These are phyloP conservation scores for Calonectria montana DNA, from an alignment of 2,329 filamentous ascomycete species.

Conservation along the genomic window DNA sequence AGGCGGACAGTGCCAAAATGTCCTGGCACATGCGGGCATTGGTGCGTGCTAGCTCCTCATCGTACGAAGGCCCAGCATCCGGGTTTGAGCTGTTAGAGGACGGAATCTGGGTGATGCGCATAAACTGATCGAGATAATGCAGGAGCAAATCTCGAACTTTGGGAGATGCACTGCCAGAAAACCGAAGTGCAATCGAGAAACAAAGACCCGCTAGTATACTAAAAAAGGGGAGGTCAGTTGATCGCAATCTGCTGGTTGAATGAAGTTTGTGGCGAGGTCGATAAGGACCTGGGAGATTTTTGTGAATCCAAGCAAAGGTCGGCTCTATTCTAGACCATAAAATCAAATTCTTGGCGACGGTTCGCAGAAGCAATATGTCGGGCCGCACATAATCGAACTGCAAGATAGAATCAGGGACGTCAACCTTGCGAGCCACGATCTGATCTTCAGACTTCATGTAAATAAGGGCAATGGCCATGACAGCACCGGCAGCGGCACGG, in stretches of 20 bases:
- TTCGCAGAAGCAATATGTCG: slow-evolving; percentile 90
- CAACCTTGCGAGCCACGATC: slow-evolving; percentile 88
- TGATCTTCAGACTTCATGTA: slow-evolving; percentile 97
- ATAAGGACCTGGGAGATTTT: slow-evolving; percentile 79
- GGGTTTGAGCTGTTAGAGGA: slow-evolving; percentile 42
- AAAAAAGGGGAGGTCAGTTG: slow-evolving; percentile 90
- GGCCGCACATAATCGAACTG: slow-evolving; percentile 97
- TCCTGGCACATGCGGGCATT: slow-evolving; percentile 94
- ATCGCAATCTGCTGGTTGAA: slow-evolving; percentile 72
- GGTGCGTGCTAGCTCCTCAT: slow-evolving; percentile 83
- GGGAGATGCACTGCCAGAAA: slow-evolving; percentile 76
- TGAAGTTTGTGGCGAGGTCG: slow-evolving; percentile 70
- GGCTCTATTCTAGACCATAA: slow-evolving; percentile 89
- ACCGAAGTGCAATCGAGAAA: slow-evolving; percentile 80
- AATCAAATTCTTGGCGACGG: slow-evolving; percentile 89
- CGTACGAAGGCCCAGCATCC: slow-evolving; percentile 69
- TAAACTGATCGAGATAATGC: slow-evolving; percentile 87
- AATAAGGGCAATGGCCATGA: slow-evolving; percentile 88
- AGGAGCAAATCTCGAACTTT: slow-evolving; percentile 84
- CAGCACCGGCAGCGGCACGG: slow-evolving; percentile 91
- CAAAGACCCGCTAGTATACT: slow-evolving; percentile 92
- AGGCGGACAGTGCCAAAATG: slow-evolving; percentile 81
- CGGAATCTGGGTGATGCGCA: slow-evolving; percentile 76
- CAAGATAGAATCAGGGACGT: slow-evolving; percentile 88
- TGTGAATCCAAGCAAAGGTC: slow-evolving; percentile 78